phyloP scores from a whole-genome alignment of 176 grass and related monocot species.

The Lolium rigidum region DNA sequence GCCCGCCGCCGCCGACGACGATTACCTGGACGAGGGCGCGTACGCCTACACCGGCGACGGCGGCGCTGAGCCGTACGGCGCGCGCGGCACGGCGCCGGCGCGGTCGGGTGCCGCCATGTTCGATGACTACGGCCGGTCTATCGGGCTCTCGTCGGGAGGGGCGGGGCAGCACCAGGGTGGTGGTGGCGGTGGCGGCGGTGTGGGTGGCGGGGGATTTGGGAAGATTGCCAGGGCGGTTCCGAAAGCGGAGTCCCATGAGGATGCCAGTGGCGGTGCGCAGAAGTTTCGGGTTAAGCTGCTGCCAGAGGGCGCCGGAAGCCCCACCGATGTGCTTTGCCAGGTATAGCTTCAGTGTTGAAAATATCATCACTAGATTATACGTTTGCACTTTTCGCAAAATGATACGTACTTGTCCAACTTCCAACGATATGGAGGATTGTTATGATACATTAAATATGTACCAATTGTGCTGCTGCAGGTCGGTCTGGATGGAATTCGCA shows the following conservation, averaged over 20 bases:
- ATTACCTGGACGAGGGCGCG: constrained; percentile 66
- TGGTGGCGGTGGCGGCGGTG: neutral
- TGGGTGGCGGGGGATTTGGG: constrained; percentile 50
- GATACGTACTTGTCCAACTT: constrained; percentile 4
- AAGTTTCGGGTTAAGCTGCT: constrained; percentile 95
- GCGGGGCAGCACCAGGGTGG: constrained; percentile 24
- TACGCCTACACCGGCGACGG: constrained; percentile 69
- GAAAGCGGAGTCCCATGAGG: constrained; percentile 73
- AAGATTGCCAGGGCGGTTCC: constrained; percentile 88
- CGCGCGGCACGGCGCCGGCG: constrained; percentile 70
- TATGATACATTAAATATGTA: neutral
- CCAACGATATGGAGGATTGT: neutral
- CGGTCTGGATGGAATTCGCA: constrained; percentile 98
- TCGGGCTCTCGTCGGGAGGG: constrained; percentile 58
- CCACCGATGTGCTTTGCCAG: constrained; percentile 95
- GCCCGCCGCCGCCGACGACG: constrained; percentile 35
- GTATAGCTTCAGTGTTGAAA: constrained; percentile 26
- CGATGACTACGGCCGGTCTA: constrained; percentile 95
- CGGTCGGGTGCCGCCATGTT: constrained; percentile 75
- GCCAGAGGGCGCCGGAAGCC: constrained; percentile 75
- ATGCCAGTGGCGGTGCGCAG: constrained; percentile 76
- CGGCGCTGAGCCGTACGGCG: constrained; percentile 69
- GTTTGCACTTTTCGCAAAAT: neutral
- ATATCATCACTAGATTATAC: too few species aligned
- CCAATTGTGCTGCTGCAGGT: constrained; percentile 56